A percentile compares a stretch with the other conserved stretches of the same genome.
Conservation (phyloP, 164 flowering plant species). For the Berberis vulgaris region DNA sequence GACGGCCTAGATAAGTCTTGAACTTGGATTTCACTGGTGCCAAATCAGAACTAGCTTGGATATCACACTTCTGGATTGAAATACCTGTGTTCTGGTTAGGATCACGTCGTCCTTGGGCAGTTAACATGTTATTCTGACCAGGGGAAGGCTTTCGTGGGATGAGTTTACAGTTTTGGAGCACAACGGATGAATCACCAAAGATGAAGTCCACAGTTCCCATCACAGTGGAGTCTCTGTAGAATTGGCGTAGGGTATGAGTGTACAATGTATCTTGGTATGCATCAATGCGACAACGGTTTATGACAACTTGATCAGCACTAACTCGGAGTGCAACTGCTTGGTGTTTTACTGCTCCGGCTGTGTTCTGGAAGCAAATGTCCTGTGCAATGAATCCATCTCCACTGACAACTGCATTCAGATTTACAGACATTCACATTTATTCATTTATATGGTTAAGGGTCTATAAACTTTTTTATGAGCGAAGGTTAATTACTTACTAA, state of each 20-base stretch:
- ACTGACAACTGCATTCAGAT: slow-evolving; percentile 18
- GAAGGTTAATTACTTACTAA: slow-evolving; percentile 13
- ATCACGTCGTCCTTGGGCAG: slow-evolving; percentile 35
- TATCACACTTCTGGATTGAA: slow-evolving; percentile 23
- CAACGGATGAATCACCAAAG: slow-evolving; percentile 28
- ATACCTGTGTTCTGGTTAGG: slow-evolving; percentile 31
- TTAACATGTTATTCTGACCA: slow-evolving; percentile 26
- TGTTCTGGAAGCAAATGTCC: slow-evolving; percentile 29
- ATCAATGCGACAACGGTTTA: slow-evolving; percentile 23
- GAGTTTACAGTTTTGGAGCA: slow-evolving; percentile 22
- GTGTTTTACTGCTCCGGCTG: slow-evolving; percentile 27
- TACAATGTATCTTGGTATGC: slow-evolving; percentile 33
- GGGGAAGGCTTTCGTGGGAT: slow-evolving; percentile 18
- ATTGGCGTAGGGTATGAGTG: slow-evolving; percentile 21
- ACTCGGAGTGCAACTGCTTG: slow-evolving; percentile 33
- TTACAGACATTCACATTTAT: background rate
- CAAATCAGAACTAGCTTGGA: slow-evolving; percentile 22
- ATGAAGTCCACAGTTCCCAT: slow-evolving; percentile 29
- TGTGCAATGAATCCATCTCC: slow-evolving; percentile 27
- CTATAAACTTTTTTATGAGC: background rate
- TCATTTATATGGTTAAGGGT: too few relatives aligned
- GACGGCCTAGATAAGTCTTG: slow-evolving; percentile 16
- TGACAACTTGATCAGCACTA: slow-evolving; percentile 25
- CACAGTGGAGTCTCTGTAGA: slow-evolving; percentile 21
- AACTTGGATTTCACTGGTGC: slow-evolving; percentile 12